phyloP scores from a whole-genome alignment of 2,329 filamentous ascomycete genomes.

The Stylonectria norvegica region DNA sequence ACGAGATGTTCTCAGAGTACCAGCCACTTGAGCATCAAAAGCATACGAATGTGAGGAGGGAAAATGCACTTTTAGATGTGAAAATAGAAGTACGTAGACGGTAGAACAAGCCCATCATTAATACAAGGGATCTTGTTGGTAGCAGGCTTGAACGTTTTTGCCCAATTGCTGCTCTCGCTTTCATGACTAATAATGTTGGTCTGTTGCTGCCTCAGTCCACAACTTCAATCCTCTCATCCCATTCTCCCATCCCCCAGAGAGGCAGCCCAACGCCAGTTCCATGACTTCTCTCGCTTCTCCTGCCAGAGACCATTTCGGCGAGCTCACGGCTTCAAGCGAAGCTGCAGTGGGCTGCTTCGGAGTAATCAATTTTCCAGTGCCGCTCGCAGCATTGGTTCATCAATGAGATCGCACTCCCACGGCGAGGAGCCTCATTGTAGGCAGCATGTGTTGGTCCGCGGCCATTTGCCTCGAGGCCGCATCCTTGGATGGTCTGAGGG shows the following conservation, averaged over 20 bases:
- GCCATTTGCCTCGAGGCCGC: not conserved
- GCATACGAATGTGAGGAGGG: too few relatives aligned
- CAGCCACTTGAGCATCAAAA: too few relatives aligned
- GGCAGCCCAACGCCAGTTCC: not conserved
- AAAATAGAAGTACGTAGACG: too few relatives aligned
- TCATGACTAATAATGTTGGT: not conserved
- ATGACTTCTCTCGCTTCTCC: not conserved
- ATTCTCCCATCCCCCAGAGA: not conserved
- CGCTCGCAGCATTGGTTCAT: not conserved
- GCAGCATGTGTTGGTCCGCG: conserved; percentile 1
- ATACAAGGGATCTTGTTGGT: too few relatives aligned
- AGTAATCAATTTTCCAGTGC: not conserved
- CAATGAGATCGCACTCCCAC: not conserved
- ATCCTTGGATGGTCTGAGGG: not conserved
- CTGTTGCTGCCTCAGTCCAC: not conserved
- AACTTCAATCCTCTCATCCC: too few relatives aligned
- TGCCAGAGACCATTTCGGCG: not conserved
- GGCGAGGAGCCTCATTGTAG: not conserved
- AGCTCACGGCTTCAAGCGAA: not conserved
- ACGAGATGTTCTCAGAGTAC: too few relatives aligned
- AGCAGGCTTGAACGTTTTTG: too few relatives aligned
- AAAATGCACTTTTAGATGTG: too few relatives aligned
- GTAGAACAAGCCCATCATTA: too few relatives aligned
- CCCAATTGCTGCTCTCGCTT: not conserved
- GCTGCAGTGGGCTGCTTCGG: not conserved